Evolutionary conservation across 768 basidiomycete species (phyloP).

Genomic region (Pleurotus tuber-regium): DNA sequence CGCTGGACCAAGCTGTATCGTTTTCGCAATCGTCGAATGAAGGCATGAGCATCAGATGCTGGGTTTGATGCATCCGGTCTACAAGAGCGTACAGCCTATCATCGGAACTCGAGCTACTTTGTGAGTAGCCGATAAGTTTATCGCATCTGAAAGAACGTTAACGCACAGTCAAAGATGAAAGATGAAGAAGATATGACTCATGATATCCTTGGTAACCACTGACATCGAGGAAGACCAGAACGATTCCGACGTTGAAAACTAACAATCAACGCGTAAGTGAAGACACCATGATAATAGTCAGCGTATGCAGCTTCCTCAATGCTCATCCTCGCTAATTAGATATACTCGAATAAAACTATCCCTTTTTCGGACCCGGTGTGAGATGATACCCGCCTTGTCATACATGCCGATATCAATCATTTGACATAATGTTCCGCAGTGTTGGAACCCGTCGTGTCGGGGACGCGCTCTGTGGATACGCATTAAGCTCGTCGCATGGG

Average conservation of each 20-base stretch:
- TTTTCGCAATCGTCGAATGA: neutral
- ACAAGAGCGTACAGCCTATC: neutral
- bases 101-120: neutral
- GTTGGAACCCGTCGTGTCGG: conserved; percentile 6
- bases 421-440: neutral
- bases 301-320: no score
- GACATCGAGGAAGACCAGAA: no score
- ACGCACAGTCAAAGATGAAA: no score
- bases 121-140: no score
- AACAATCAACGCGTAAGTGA: no score
- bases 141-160: no score
- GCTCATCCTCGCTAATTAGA: no score
- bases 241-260: no score
- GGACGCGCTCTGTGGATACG: neutral
- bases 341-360: neutral
- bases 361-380: neutral
- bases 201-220: no score
- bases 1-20: neutral
- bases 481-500: neutral
- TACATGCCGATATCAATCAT: neutral
- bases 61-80: no score
- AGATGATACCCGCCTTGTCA: neutral
- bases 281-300: no score
- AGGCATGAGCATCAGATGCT: neutral
- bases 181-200: no score